A percentile compares a stretch with the other conserved stretches of the same genome.
These are phyloP conservation scores for Candida mesenterica DNA, from an alignment of 1,139 yeast genomes.

Conservation along the genomic window DNA sequence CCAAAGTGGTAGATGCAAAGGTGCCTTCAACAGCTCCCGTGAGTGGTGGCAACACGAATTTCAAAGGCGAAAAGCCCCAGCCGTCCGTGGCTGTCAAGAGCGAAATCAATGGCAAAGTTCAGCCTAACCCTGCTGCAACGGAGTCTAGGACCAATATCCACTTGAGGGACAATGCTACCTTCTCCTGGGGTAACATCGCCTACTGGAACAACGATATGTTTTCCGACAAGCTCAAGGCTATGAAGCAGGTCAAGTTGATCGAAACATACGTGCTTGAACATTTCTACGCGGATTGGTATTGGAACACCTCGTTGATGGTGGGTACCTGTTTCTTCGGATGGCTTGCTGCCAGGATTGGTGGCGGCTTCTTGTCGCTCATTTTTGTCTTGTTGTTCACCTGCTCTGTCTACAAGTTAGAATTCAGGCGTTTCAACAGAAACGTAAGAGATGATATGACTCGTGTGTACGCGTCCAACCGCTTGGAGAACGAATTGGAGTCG, in stretches of 20 bases:
- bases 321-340: slow-evolving; percentile 76
- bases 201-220: slow-evolving; percentile 30
- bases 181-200: slow-evolving; percentile 45
- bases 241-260: slow-evolving; percentile 30
- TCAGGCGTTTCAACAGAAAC: slow-evolving; percentile 69
- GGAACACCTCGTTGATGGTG: slow-evolving; percentile 60
- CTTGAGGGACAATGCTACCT: slow-evolving; percentile 18
- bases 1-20: slow-evolving; percentile 15
- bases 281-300: slow-evolving; percentile 69
- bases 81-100: not conserved
- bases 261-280: slow-evolving; percentile 66
- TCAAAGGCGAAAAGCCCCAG: not conserved
- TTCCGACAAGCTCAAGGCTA: slow-evolving; percentile 27
- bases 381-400: slow-evolving; percentile 59
- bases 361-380: slow-evolving; percentile 53
- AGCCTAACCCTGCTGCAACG: not conserved
- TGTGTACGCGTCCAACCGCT: slow-evolving; percentile 53
- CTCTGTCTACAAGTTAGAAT: slow-evolving; percentile 67
- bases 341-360: slow-evolving; percentile 56
- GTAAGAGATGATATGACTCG: slow-evolving; percentile 73
- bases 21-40: slow-evolving; percentile 13
- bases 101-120: too few species aligned
- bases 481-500: slow-evolving; percentile 64
- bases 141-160: not conserved
- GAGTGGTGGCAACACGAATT: not conserved